Evolutionary conservation across 768 basidiomycete species (phyloP), one percentile per base, ranked within the genome.

Genomic region (Megacollybia marginata): DNA sequence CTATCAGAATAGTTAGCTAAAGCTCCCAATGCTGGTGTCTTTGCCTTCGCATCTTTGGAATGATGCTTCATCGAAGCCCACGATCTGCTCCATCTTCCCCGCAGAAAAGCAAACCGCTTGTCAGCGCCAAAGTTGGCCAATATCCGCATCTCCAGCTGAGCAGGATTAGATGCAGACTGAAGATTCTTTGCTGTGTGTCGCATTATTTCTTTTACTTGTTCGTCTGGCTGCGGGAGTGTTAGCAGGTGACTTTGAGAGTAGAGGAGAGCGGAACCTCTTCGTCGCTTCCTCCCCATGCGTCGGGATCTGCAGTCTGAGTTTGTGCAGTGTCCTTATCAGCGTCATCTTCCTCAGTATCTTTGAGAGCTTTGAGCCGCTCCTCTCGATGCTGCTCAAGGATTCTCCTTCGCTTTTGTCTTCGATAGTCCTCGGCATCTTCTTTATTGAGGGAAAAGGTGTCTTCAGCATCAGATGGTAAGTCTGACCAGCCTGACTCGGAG

Each of bases 141-240:
- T 57, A 96, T 92, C 6, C 92, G 79, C 75, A 92, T 82, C 63
- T 93, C 91, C 19, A 95, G 73, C 54, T 92, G 82, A 0, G 83
- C 79, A 13, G 88, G 78, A 57, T 93, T 92, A 1, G 84, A 80
- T 1, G 91, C 86, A 7, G 79, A 65, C 20, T 75, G 59, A 32
- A 94, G 65, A 52, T 91, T 87, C 11, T 61, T 55, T 0, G 88
- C 88, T 0, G 92, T 94, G 47, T 83, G 78, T 10, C 69, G 65
- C 82, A 96, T 92, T 10, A 93, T 71, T 3, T 77, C 75, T 45
- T 62, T 70, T 56, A 85, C 80, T 0, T 66, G 19, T 13, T 79
- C 76, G 50, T 82, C 80, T 13, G 82, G 85, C 85, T 85, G 46
- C 2, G 28, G 51, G 9, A 52, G 50, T 47, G 54, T 42, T 12